Evolutionary conservation across 352 stramenopile genomes (phyloP), one percentile per base, ranked within the genome.

Genomic region (Thraustochytrium striatum): DNA sequence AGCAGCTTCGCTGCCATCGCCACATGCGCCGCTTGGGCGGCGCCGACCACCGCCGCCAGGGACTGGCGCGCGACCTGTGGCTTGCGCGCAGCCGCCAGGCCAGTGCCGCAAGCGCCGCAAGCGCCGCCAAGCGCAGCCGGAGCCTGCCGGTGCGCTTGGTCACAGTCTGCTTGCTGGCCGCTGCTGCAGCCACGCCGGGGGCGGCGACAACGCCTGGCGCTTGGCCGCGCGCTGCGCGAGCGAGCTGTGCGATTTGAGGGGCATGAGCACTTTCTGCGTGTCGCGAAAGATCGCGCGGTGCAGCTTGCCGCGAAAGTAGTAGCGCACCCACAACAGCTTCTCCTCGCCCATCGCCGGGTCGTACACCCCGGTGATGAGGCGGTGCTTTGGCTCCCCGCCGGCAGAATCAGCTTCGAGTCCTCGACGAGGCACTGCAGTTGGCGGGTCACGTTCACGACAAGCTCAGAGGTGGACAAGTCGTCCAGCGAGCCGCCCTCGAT

Each of bases 401-500:
- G 65, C 13, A 75, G 43, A 32, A 75, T 43, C 21, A 75, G 65
- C 16, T 13, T 35, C 11, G 65, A 75, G 11, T 75, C 61, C 13
- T 75, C 65, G 3, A 75, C 65, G 1, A 43, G 41, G 65, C 65
- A 75, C 65, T 75, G 65, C 3, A 75, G 52, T n/a, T 75, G 65
- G 0, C 65, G 39, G 8, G 65, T 75, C 33, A 75, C 65, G 50
- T 75, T 75, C 13, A 55, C 32, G 5, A 75, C 65, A n/a, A n/a
- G 50, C 19, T 72, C 52, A 25, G n/a, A 70, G 21, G 44, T 70
- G 44, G 52, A 19, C 28, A 75, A 43, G 65, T 75, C 65, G 19
- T 75, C 65, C 9, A 75, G 50, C 5, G 30, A 32, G 25, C 52
- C 39, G 21, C 41, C 61, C 50, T 75, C 65, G 50, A 75, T 75